These are phyloP conservation scores for Globisporangium sylvaticum DNA, from an alignment of 352 stramenopile genomes.

Conservation along the genomic window DNA sequence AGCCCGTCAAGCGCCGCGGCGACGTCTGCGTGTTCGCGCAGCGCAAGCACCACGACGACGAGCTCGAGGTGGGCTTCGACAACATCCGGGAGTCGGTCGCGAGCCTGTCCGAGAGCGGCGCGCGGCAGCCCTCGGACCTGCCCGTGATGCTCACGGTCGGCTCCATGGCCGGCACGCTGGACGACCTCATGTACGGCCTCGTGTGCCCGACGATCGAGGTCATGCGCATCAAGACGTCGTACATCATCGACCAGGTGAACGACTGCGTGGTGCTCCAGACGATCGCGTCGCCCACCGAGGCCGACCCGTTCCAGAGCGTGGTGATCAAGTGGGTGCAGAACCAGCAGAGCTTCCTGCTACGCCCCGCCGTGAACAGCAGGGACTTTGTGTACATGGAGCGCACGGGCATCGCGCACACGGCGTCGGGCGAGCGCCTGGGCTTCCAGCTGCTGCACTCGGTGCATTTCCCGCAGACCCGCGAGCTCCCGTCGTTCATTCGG, in stretches of 20 bases:
- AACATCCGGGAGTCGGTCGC: not conserved
- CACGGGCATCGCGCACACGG: conserved; percentile 23
- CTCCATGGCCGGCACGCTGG: not conserved
- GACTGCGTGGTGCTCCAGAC: conserved; percentile 8
- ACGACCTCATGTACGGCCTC: conserved; percentile 38
- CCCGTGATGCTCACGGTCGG: conserved; percentile 7
- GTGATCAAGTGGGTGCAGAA: conserved; percentile 32
- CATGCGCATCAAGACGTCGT: conserved; percentile 20
- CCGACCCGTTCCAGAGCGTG: conserved; percentile 24
- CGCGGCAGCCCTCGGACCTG: conserved; percentile 4
- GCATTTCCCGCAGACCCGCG: conserved; percentile 29
- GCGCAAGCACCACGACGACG: not conserved
- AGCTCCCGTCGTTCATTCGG: conserved; percentile 21
- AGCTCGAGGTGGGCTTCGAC: not conserved
- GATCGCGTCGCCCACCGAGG: not conserved
- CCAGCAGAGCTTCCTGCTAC: not conserved
- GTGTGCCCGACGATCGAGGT: conserved; percentile 25
- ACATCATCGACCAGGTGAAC: conserved; percentile 7
- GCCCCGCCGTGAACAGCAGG: conserved; percentile 25
- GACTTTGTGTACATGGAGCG: conserved; percentile 46
- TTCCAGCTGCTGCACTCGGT: conserved; percentile 43
- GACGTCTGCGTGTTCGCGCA: conserved; percentile 4
- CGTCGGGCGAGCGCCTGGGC: conserved; percentile 28
- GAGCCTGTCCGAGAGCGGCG: not conserved
- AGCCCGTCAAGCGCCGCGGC: conserved; percentile 2